phyloP scores from a whole-genome alignment of 2,329 filamentous ascomycete species.

The Onygenales sp. region DNA sequence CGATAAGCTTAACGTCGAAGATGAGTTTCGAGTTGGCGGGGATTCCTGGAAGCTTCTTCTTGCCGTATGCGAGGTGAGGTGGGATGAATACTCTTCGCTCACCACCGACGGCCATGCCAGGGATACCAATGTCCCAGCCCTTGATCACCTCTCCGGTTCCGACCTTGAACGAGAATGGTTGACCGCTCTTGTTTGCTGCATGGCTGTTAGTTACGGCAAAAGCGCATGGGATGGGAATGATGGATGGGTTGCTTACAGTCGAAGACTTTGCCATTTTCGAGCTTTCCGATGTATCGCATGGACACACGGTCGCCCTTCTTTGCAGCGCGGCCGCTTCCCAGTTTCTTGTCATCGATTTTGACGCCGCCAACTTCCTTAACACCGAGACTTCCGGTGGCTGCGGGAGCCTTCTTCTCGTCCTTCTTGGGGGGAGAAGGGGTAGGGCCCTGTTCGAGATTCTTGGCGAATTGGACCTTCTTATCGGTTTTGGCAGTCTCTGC shows the following conservation, averaged over 20 bases:
- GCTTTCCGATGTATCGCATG: conserved; percentile 98
- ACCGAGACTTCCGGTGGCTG: conserved; percentile 48
- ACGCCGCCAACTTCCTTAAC: conserved; percentile 80
- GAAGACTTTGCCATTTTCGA: conserved; percentile 87
- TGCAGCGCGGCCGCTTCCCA: conserved; percentile 70
- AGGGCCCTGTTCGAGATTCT: conserved; percentile 95
- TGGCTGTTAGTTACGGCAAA: conserved; percentile 1
- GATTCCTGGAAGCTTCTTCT: conserved; percentile 71
- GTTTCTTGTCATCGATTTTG: conserved; percentile 89
- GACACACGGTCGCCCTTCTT: conserved; percentile 87
- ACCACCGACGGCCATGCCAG: conserved; percentile 85
- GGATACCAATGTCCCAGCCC: conserved; percentile 93
- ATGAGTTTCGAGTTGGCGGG: conserved; percentile 82
- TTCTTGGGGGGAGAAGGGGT: conserved; percentile 53
- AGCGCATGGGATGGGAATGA: neutral
- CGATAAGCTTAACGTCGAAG: conserved; percentile 83
- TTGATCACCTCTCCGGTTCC: conserved; percentile 95
- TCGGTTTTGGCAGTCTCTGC: conserved; percentile 54
- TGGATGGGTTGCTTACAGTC: conserved; percentile 58
- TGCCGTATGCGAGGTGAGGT: conserved; percentile 79
- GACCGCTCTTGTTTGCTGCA: conserved; percentile 94
- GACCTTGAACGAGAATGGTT: conserved; percentile 93
- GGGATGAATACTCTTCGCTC: conserved; percentile 91
- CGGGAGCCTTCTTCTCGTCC: conserved; percentile 38
- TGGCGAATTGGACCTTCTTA: conserved; percentile 98